Evolutionary conservation across 1,284 basidiomycete genomes (phyloP).

Genomic region (Sporisorium exsertum): DNA sequence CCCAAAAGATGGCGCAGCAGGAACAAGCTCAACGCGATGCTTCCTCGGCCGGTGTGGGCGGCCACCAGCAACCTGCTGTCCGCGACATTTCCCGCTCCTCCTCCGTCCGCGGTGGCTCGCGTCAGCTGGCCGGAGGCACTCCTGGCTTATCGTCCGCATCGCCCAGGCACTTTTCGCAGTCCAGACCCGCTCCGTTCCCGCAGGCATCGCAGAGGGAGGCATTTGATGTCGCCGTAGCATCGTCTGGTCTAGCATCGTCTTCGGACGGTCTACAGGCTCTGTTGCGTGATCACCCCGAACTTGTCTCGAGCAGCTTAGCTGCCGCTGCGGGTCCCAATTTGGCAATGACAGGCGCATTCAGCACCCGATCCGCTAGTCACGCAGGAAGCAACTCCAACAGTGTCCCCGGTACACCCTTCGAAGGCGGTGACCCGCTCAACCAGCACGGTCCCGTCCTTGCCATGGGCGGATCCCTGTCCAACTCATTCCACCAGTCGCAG

Average conservation of each 20-base stretch:
- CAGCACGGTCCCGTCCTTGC: slow-evolving; percentile 18
- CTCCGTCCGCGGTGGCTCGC: slow-evolving; percentile 21
- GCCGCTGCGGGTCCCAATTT: slow-evolving; percentile 60
- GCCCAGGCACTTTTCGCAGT: slow-evolving; percentile 47
- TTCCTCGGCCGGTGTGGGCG: too few relatives aligned
- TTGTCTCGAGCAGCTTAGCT: slow-evolving; percentile 62
- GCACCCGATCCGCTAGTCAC: slow-evolving; percentile 39
- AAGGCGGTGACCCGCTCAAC: slow-evolving; percentile 13
- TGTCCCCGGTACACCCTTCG: slow-evolving; percentile 45
- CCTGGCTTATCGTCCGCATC: slow-evolving; percentile 46
- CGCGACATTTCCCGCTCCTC: slow-evolving; percentile 32
- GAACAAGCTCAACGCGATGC: slow-evolving; percentile 32
- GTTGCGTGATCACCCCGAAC: slow-evolving; percentile 66
- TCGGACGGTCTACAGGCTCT: slow-evolving; percentile 66
- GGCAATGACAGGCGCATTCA: slow-evolving; percentile 39
- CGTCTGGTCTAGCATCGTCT: slow-evolving; percentile 55
- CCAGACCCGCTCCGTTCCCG: slow-evolving; percentile 57
- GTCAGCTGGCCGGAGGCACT: slow-evolving; percentile 29
- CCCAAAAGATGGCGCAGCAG: slow-evolving; percentile 35
- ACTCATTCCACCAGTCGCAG: slow-evolving; percentile 39
- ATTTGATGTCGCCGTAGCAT: slow-evolving; percentile 59
- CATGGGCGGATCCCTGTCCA: slow-evolving; percentile 45
- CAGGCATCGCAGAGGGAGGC: slow-evolving; percentile 51
- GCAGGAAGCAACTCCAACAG: slow-evolving; percentile 45
- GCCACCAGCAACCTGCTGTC: slow-evolving; percentile 5